Percentiles rank a stretch among this genome's conserved stretches.
These are phyloP conservation scores for Cudoniella acicularis DNA, from an alignment of 495 filamentous ascomycete genomes.

Conservation along the genomic window DNA sequence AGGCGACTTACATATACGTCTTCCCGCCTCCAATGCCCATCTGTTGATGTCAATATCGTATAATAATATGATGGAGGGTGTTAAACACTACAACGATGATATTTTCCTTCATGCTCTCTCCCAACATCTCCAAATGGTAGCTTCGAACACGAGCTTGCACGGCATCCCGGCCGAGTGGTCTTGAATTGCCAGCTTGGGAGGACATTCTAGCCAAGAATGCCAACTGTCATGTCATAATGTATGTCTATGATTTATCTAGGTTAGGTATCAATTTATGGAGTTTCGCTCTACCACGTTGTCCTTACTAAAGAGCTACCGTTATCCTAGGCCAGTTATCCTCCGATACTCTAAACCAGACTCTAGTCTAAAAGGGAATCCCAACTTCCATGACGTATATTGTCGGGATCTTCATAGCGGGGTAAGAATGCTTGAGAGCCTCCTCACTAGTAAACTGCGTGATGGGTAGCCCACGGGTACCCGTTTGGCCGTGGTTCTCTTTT, in stretches of 20 bases:
- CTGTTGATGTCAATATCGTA: slow-evolving; percentile 33
- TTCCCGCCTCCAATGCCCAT: slow-evolving; percentile 95
- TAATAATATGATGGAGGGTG: background rate
- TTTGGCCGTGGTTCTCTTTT: too few species aligned
- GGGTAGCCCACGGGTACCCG: too few species aligned
- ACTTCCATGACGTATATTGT: background rate
- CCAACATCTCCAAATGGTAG: slow-evolving; percentile 88
- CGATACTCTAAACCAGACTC: background rate
- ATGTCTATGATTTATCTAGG: background rate
- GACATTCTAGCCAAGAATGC: background rate
- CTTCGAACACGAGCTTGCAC: slow-evolving; percentile 36
- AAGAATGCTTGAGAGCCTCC: background rate
- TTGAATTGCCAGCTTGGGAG: too few species aligned
- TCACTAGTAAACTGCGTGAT: too few species aligned
- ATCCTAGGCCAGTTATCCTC: background rate
- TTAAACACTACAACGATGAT: slow-evolving; percentile 72
- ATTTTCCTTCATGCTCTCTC: slow-evolving; percentile 70
- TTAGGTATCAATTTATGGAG: background rate
- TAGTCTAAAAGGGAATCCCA: background rate
- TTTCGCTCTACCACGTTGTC: background rate
- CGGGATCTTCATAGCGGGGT: background rate
- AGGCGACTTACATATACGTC: slow-evolving; percentile 67
- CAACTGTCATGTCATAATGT: background rate
- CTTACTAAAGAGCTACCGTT: background rate
- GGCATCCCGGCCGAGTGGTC: background rate